Evolutionary conservation across 805 yeast genomes (phyloP).

Genomic region (Peterozyma xylosa): DNA sequence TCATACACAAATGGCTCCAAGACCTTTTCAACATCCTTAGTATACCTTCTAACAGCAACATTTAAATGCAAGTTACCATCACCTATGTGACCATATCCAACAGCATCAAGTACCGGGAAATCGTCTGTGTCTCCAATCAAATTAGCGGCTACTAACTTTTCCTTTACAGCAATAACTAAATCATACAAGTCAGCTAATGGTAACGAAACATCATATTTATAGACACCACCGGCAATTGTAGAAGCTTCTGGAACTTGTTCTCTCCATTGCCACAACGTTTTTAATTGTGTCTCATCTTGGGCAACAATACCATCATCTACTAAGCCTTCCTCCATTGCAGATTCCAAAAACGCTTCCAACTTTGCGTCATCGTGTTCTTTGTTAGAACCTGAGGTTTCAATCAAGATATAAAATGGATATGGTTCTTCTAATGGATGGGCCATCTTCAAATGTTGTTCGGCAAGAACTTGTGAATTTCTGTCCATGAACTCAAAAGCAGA

Average conservation of each 20-base stretch:
- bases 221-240: conserved; percentile 84
- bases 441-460: conserved; percentile 51
- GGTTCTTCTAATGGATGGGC: conserved; percentile 59
- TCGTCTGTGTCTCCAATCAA: conserved; percentile 57
- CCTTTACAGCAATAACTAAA: conserved; percentile 72
- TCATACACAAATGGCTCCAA: conserved; percentile 95
- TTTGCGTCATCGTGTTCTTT: conserved; percentile 91
- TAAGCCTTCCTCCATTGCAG: conserved; percentile 73
- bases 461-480: conserved; percentile 52
- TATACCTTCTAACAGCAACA: conserved; percentile 81
- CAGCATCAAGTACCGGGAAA: conserved; percentile 78
- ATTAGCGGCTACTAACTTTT: conserved; percentile 44
- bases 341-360: conserved; percentile 76
- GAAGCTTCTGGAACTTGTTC: conserved; percentile 90
- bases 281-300: conserved; percentile 84
- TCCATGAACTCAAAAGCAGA: conserved; percentile 97
- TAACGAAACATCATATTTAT: conserved; percentile 92
- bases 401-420: conserved; percentile 83
- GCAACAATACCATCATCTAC: conserved; percentile 95
- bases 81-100: conserved; percentile 98
- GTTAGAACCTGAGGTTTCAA: conserved; percentile 95
- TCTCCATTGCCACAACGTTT: conserved; percentile 90
- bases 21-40: conserved; percentile 66
- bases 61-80: conserved; percentile 95
- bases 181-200: conserved; percentile 79